Evolutionary conservation across 306 rosid species (phyloP), one percentile per base, ranked within the genome.

Genomic region (Quillaja saponaria): DNA sequence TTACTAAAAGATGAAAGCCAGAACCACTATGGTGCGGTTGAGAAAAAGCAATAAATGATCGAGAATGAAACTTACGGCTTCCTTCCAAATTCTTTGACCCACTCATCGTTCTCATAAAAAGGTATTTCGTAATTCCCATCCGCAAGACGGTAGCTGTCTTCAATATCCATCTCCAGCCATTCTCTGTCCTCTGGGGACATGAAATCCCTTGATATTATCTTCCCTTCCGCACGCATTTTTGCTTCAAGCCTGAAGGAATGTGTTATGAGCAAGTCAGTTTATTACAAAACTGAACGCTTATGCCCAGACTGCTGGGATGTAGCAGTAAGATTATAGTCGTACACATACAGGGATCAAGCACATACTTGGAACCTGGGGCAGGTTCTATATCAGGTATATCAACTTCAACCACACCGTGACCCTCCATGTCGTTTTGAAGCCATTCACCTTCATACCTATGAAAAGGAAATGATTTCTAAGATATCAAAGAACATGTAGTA

Each of bases 401-500:
- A 66, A 92, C 95, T 80, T 92, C 99, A 77, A 86, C 74, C 62
- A 92, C 90, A 35, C 95, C 99, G 61, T 92, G 96, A 58, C 99
- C 99, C 75, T 86, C 96, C 77, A 84, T 76, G 63, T 79, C 69
- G 42, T 92, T 89, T 77, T 80, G 95, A 70, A 89, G 76, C 99
- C 99, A 92, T 76, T 92, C 99, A 64, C 96, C 99, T 89, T 92
- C 99, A 71, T 89, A 92, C 86, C 96, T 92, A 52, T 16, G 45
- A 62, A 55, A 51, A 72, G 20, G 56, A 64, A 65, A 72, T 10
- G 62, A 39, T 34, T 49, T 56, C 34, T 64, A 14, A 68, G 57
- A 53, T 34, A 49, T 68, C 49, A 54, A 18, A n/a, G 33, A 54
- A 52, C 71, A 44, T n/a, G n/a, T n/a, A n/a, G n/a, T n/a, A n/a